phyloP scores from a whole-genome alignment of 306 rosid genomes.

The Cicer pinnatifidum region DNA sequence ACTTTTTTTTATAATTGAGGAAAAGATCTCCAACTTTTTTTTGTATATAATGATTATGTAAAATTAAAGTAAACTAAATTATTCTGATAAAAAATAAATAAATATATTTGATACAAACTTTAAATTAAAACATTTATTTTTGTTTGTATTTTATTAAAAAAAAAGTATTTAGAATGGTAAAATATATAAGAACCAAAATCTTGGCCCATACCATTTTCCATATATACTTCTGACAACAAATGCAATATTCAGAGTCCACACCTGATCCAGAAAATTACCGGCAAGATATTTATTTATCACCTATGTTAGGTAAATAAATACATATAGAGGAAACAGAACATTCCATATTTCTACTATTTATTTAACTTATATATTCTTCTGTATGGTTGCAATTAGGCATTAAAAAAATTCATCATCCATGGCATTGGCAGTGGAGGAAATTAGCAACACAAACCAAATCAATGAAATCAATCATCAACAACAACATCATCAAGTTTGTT shows the following conservation, averaged over 20 bases:
- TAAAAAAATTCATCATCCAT: constrained; percentile 43
- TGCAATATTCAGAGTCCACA: constrained; percentile 50
- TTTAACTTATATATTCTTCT: constrained; percentile 2
- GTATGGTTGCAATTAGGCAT: constrained; percentile 37
- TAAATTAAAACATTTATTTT: no score
- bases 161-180: constrained; percentile 36
- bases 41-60: no score
- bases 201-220: constrained; percentile 56
- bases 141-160: no score
- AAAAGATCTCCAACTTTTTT: no score
- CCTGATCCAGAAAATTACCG: constrained; percentile 45
- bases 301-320: neutral
- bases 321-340: constrained; percentile 32
- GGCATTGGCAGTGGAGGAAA: constrained; percentile 56
- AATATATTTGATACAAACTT: no score
- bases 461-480: constrained; percentile 23
- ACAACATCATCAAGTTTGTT: constrained; percentile 49
- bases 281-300: constrained; percentile 11
- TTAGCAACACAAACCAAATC: constrained; percentile 44
- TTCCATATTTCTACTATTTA: constrained; percentile 38
- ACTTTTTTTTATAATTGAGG: no score
- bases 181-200: constrained; percentile 37
- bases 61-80: no score
- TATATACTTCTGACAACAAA: constrained; percentile 52
- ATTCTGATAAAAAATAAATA: no score